Conservation (phyloP, 352 stramenopile species). For the Phytophthora kernoviae region DNA sequence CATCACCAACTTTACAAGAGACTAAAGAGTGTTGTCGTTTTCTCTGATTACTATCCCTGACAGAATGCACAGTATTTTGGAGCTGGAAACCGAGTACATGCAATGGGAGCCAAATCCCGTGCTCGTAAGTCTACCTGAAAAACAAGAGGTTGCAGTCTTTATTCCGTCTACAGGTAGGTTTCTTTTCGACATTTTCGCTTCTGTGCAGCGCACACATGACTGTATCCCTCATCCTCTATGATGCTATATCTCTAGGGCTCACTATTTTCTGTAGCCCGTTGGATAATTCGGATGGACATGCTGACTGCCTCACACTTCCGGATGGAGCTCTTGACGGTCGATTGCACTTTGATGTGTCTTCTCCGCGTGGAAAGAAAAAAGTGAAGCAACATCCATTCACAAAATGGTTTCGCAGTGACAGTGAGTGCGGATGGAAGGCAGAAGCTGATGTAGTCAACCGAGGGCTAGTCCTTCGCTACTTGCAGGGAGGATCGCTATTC, state of each 20-base stretch:
- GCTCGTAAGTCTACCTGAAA: conserved; percentile 48
- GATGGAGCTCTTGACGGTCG: conserved; percentile 56
- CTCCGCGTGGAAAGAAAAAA: conserved; percentile 14
- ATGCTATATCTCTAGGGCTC: conserved; percentile 29
- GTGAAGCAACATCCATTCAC: conserved; percentile 48
- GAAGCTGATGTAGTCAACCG: conserved; percentile 30
- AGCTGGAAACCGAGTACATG: conserved; percentile 75
- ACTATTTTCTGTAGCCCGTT: conserved; percentile 52
- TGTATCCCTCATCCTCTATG: too few species aligned
- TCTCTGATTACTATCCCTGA: neutral
- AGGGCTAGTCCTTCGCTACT: conserved; percentile 47
- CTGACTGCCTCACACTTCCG: conserved; percentile 57
- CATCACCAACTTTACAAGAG: neutral
- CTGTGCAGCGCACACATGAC: too few species aligned
- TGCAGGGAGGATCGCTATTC: conserved; percentile 57
- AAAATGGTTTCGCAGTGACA: conserved; percentile 48
- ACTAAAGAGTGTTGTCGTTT: neutral
- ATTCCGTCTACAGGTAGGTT: conserved; percentile 55
- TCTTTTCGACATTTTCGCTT: neutral
- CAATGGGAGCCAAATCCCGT: conserved; percentile 60
- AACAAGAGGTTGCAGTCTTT: conserved; percentile 57
- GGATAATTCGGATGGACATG: conserved; percentile 43
- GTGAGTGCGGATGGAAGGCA: conserved; percentile 23
- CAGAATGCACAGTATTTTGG: conserved; percentile 57
- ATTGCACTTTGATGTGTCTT: conserved; percentile 31